phyloP scores from a whole-genome alignment of 139 green algal genomes.

The Spirogloea muscicola region DNA sequence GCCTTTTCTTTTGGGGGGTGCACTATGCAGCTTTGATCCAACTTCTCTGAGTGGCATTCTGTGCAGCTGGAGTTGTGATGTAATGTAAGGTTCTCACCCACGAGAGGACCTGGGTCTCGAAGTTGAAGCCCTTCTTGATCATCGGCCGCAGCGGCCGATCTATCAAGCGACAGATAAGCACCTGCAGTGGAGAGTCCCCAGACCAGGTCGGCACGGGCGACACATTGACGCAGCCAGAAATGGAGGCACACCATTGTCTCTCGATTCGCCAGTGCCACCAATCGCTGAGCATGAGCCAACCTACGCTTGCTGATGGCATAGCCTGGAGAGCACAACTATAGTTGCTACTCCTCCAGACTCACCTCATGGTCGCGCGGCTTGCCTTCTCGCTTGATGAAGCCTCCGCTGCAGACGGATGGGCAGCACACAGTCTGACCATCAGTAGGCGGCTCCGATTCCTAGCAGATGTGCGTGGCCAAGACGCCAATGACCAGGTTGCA shows the following conservation, averaged over 20 bases:
- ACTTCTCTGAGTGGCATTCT: too few species aligned
- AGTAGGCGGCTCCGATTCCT: too few species aligned
- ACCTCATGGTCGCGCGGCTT: constrained; percentile 69
- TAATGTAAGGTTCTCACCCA: constrained; percentile 39
- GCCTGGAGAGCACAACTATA: not conserved
- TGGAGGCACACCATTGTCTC: too few species aligned
- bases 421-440: too few species aligned
- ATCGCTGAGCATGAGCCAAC: not conserved
- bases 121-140: constrained; percentile 79
- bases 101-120: constrained; percentile 80
- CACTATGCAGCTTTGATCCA: not conserved
- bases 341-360: not conserved
- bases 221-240: too few species aligned
- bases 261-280: not conserved
- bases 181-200: constrained; percentile 45
- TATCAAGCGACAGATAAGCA: constrained; percentile 80
- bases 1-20: not conserved
- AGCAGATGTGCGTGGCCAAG: too few species aligned
- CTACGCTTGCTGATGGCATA: not conserved
- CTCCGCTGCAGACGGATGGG: too few species aligned
- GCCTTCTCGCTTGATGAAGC: constrained; percentile 90
- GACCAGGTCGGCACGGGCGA: too few species aligned
- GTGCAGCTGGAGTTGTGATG: not conserved
- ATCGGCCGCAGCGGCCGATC: constrained; percentile 92
- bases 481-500: too few species aligned